Percentiles rank a stretch among this genome's conserved stretches.
These are phyloP conservation scores for Barnettozyma californica DNA, from an alignment of 805 yeast species.

Conservation along the genomic window DNA sequence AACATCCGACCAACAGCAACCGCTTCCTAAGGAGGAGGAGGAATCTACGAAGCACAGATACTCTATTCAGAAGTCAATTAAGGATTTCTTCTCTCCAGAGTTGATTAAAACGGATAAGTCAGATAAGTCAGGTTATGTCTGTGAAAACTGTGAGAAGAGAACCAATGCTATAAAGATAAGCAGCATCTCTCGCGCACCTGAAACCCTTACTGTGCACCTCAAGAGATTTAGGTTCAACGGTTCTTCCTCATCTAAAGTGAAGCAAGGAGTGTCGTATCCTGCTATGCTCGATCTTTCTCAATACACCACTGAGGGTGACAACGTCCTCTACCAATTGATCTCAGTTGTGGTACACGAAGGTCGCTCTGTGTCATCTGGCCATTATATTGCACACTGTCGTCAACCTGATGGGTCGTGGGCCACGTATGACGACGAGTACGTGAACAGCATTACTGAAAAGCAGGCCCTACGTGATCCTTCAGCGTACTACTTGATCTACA, in stretches of 20 bases:
- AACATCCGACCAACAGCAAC: constrained; percentile 5
- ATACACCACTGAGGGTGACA: constrained; percentile 43
- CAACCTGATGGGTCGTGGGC: constrained; percentile 94
- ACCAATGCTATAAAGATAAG: constrained; percentile 76
- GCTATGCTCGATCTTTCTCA: constrained; percentile 67
- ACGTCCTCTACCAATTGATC: constrained; percentile 62
- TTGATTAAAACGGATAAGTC: constrained; percentile 59
- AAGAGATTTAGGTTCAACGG: constrained; percentile 90
- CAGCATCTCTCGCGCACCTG: constrained; percentile 78
- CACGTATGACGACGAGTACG: constrained; percentile 89
- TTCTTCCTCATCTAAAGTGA: constrained; percentile 73
- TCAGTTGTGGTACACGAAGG: constrained; percentile 94
- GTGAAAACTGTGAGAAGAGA: constrained; percentile 77
- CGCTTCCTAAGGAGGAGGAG: constrained; percentile 10
- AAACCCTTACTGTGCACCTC: constrained; percentile 78
- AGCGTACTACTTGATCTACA: constrained; percentile 86
- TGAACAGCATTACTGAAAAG: constrained; percentile 65
- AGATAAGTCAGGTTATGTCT: constrained; percentile 74
- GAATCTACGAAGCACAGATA: constrained; percentile 35
- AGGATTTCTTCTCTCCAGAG: constrained; percentile 82
- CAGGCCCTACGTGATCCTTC: constrained; percentile 77
- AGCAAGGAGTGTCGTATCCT: constrained; percentile 80
- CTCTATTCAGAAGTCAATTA: constrained; percentile 68
- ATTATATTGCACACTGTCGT: constrained; percentile 83
- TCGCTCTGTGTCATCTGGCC: constrained; percentile 86